Evolutionary conservation across 352 stramenopile genomes (phyloP).

Genomic region (Globisporangium recalcitrans): DNA sequence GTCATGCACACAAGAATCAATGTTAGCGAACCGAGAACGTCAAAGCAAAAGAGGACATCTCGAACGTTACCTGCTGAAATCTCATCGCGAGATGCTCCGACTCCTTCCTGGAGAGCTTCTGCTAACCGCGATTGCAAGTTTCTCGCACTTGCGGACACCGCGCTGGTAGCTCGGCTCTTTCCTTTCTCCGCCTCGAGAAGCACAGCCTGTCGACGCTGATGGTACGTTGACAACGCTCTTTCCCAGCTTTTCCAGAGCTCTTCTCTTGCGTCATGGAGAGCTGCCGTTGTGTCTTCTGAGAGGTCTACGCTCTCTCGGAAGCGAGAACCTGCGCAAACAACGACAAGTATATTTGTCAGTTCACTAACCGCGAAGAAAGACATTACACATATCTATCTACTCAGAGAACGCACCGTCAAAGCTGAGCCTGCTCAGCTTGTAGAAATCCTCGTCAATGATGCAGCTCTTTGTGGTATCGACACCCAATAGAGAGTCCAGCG

Average conservation of each 20-base stretch:
- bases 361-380: not conserved
- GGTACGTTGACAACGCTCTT: slow-evolving; percentile 8
- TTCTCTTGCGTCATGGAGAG: slow-evolving; percentile 11
- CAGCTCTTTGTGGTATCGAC: slow-evolving; percentile 37
- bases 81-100: not conserved
- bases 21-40: not conserved
- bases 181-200: not conserved
- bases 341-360: not conserved
- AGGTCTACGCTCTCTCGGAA: not conserved
- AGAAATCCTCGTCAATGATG: slow-evolving; percentile 36
- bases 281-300: not conserved
- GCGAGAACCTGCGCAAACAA: not conserved
- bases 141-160: not conserved
- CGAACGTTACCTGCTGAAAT: slow-evolving; percentile 7
- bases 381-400: not conserved
- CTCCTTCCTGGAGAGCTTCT: not conserved
- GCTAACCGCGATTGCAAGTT: not conserved
- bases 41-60: not conserved
- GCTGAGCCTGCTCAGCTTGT: slow-evolving; percentile 11
- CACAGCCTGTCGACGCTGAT: not conserved
- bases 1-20: not conserved
- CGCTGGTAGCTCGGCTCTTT: not conserved
- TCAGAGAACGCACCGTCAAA: not conserved
- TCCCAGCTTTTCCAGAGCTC: slow-evolving; percentile 26
- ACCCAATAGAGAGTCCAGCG: slow-evolving; percentile 23